Evolutionary conservation across 2,329 filamentous ascomycete genomes (phyloP).

Genomic region (Fusarium poae): DNA sequence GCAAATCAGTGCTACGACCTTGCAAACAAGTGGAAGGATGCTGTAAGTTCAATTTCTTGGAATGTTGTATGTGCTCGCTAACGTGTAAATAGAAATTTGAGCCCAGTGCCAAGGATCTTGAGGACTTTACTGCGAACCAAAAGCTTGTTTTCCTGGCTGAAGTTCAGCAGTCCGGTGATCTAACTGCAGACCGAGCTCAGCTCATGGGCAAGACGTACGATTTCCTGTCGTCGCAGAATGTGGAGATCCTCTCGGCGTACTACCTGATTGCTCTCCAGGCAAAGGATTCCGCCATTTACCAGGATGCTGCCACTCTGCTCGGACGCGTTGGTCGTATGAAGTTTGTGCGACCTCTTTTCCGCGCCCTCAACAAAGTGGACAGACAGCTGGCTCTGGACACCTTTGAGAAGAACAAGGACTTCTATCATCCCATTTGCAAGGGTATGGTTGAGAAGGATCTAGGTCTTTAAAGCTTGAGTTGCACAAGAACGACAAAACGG

Average conservation of each 20-base stretch:
- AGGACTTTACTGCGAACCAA: constrained; percentile 85
- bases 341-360: constrained; percentile 90
- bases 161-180: constrained; percentile 73
- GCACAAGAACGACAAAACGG: neutral
- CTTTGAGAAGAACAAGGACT: constrained; percentile 88
- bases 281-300: constrained; percentile 75
- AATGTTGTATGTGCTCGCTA: constrained; percentile 20
- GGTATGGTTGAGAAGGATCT: constrained; percentile 90
- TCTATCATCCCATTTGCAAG: constrained; percentile 95
- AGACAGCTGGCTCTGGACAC: constrained; percentile 80
- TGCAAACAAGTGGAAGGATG: constrained; percentile 82
- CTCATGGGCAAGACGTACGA: constrained; percentile 81
- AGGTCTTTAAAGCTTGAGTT: constrained; percentile 51
- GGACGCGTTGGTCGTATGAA: constrained; percentile 94
- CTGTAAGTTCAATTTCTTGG: constrained; percentile 56
- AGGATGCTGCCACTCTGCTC: constrained; percentile 79
- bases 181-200: constrained; percentile 75
- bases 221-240: constrained; percentile 81
- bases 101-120: constrained; percentile 77
- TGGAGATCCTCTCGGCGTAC: constrained; percentile 86
- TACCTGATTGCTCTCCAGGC: constrained; percentile 83
- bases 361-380: constrained; percentile 80
- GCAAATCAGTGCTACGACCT: constrained; percentile 88
- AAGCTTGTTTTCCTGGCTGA: constrained; percentile 90
- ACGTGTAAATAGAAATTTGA: constrained; percentile 65